Conservation (phyloP, 257 asterid genomes). For the Haberlea rhodopensis region DNA sequence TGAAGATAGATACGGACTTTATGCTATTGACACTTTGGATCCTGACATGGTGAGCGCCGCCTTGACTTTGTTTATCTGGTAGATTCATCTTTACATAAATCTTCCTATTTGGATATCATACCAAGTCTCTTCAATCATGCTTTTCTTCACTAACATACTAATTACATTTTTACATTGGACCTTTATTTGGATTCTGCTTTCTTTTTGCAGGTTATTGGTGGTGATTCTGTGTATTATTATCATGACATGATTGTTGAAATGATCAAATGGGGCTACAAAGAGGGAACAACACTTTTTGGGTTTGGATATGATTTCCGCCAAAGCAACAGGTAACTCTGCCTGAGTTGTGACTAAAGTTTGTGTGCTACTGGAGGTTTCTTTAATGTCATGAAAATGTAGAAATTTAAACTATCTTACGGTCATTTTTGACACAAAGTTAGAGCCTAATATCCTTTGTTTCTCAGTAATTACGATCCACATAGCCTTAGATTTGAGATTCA, state of each 20-base stretch:
- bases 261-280: constrained; percentile 93
- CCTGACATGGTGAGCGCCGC: constrained; percentile 68
- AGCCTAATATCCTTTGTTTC: neutral
- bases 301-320: constrained; percentile 99
- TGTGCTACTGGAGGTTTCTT: neutral
- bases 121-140: neutral
- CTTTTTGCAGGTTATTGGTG: constrained; percentile 48
- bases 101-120: neutral
- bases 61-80: neutral
- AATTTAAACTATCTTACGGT: neutral
- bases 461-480: neutral
- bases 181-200: constrained; percentile 3
- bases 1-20: constrained; percentile 66
- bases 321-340: constrained; percentile 79
- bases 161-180: neutral
- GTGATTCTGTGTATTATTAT: constrained; percentile 68
- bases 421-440: constrained; percentile 5
- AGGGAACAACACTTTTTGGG: constrained; percentile 94
- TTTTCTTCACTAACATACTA: neutral
- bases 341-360: neutral
- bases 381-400: neutral
- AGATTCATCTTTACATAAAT: neutral
- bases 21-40: constrained; percentile 87
- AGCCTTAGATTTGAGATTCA: neutral
- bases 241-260: constrained; percentile 83